Conservation (phyloP, 192 early-diverging fungal genomes). For the Fimicolochytrium jonesii region DNA sequence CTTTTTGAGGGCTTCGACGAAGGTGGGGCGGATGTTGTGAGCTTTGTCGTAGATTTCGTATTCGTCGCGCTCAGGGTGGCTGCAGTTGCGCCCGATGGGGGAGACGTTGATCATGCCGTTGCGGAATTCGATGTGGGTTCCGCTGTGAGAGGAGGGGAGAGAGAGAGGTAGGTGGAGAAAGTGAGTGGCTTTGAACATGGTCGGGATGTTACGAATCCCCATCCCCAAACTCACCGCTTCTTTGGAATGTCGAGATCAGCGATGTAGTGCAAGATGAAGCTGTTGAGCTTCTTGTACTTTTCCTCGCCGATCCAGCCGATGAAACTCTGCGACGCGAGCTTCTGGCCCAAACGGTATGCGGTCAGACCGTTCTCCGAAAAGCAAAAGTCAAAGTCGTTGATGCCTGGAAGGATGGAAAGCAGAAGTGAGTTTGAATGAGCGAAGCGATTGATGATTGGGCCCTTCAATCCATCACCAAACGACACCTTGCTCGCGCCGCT, state of each 20-base stretch:
- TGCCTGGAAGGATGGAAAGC: conserved; percentile 27
- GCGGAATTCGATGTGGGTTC: conserved; percentile 97
- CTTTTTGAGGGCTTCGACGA: conserved; percentile 75
- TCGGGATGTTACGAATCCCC: too few species aligned
- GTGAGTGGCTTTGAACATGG: too few species aligned
- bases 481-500: too few species aligned
- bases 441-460: too few species aligned
- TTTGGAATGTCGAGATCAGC: conserved; percentile 89
- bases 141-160: conserved; percentile 44
- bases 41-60: conserved; percentile 87
- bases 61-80: conserved; percentile 80
- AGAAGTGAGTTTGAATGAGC: too few species aligned
- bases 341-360: conserved; percentile 74
- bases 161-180: conserved; percentile 3
- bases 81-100: conserved; percentile 94
- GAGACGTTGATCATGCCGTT: conserved; percentile 99
- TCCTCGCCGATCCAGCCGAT: conserved; percentile 89
- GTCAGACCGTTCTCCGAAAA: conserved; percentile 98
- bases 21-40: conserved; percentile 78
- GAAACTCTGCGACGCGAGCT: conserved; percentile 79
- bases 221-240: conserved; percentile 66
- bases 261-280: conserved; percentile 92
- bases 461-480: too few species aligned
- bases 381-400: conserved; percentile 88
- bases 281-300: conserved; percentile 82